Percentiles rank a stretch among this genome's conserved stretches.
Evolutionary conservation across 805 yeast genomes (phyloP).

Genomic region (Kuraishia borneana): DNA sequence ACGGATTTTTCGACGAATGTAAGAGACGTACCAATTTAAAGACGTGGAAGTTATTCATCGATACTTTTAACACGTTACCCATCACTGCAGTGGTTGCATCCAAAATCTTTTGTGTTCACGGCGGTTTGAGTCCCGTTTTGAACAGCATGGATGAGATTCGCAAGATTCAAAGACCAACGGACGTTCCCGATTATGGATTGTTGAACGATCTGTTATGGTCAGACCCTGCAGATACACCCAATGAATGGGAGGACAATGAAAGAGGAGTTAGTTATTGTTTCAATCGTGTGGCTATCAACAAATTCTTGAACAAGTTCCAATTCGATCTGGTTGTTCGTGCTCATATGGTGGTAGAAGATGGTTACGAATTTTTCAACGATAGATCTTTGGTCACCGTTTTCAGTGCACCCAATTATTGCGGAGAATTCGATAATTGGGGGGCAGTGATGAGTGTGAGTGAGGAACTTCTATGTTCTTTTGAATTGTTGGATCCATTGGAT

Average conservation of each 20-base stretch:
- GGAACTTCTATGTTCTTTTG: constrained; percentile 86
- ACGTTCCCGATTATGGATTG: constrained; percentile 75
- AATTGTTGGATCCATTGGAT: constrained; percentile 87
- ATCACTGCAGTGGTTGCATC: constrained; percentile 94
- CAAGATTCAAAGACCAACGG: constrained; percentile 70
- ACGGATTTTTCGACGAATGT: constrained; percentile 97
- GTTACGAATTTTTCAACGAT: constrained; percentile 68
- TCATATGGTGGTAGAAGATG: constrained; percentile 82
- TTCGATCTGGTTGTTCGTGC: constrained; percentile 79
- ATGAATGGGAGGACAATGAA: constrained; percentile 85
- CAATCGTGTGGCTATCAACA: constrained; percentile 69
- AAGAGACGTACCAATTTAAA: constrained; percentile 86
- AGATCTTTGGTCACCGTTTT: constrained; percentile 62
- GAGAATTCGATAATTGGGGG: constrained; percentile 91
- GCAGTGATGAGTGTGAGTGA: constrained; percentile 97
- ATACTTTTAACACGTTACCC: constrained; percentile 91
- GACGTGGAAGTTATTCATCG: constrained; percentile 89
- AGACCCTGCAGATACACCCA: constrained; percentile 73
- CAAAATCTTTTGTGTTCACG: constrained; percentile 87
- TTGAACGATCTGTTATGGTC: constrained; percentile 74
- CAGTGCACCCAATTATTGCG: constrained; percentile 69
- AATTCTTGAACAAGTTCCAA: constrained; percentile 61
- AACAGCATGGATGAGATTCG: constrained; percentile 67
- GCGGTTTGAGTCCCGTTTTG: constrained; percentile 70
- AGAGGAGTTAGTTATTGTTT: constrained; percentile 78